phyloP scores from a whole-genome alignment of 768 basidiomycete species.

The Mycena metata region DNA sequence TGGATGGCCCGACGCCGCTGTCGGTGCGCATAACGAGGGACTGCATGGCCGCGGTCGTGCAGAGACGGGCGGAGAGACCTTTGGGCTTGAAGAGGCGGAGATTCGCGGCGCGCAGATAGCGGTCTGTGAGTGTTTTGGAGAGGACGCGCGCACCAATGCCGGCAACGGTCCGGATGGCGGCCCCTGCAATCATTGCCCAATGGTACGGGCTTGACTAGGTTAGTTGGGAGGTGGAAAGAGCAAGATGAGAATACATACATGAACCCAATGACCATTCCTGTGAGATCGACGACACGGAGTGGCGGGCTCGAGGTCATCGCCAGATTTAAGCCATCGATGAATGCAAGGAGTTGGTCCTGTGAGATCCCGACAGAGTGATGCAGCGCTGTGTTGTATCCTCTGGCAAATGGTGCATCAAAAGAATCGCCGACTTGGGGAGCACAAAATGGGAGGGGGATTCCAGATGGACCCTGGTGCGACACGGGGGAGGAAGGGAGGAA shows the following conservation, averaged over 20 bases:
- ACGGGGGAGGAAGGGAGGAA: constrained; percentile 21
- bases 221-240: background rate
- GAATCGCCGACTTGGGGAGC: constrained; percentile 39
- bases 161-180: constrained; percentile 36
- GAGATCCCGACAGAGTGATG: constrained; percentile 35
- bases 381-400: constrained; percentile 38
- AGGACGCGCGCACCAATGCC: constrained; percentile 42
- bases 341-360: constrained; percentile 38
- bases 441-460: constrained; percentile 37
- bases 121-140: constrained; percentile 43
- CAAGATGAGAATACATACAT: constrained; percentile 30
- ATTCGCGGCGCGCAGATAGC: constrained; percentile 43
- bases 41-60: constrained; percentile 42
- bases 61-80: constrained; percentile 43
- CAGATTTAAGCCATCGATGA: constrained; percentile 43
- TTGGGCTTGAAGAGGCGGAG: constrained; percentile 39
- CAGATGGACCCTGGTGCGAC: background rate
- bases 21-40: constrained; percentile 33
- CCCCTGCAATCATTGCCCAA: constrained; percentile 42
- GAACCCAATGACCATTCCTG: constrained; percentile 38
- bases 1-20: constrained; percentile 21
- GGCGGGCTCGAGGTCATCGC: constrained; percentile 44
- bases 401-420: constrained; percentile 41
- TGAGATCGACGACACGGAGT: constrained; percentile 40
- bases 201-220: constrained; percentile 36